Evolutionary conservation across 495 filamentous ascomycete species (phyloP), one percentile per base, ranked within the genome.

Genomic region (Neurospora sp.): DNA sequence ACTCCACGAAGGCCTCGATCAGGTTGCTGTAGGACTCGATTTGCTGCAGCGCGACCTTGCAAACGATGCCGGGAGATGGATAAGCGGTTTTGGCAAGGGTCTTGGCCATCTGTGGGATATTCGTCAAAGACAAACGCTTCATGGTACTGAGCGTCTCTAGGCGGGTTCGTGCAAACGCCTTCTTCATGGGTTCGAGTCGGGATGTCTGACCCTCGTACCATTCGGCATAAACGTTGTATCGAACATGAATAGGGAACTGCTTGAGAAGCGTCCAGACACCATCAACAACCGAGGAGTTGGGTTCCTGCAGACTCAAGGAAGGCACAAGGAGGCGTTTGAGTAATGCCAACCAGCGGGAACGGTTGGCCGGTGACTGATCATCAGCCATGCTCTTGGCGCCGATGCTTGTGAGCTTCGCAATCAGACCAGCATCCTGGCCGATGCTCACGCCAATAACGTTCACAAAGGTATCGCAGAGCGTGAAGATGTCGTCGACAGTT

Each of bases 21-120:
- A 98, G 87, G 78, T 98, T 98, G 78, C 91, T 92, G 80, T 98
- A 98, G 0, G 90, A 88, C 81, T 98, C 94, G 66, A 97, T 94
- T 77, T 97, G 94, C 40, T 86, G 88, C 72, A 98, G 87, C 12
- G 94, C 92, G 54, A 94, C 90, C 76, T 89, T 90, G 83, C 97
- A 96, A 37, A 99, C 93, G 62, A 96, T 86, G n/a, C 94, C 94
- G 4, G 96, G 96, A 16, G 91, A 94, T 8, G 92, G 89, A 74
- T 91, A 92, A 9, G 94, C 92, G 11, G 93, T 90, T 82, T 97
- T 97, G 3, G 95, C 94, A 48, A 99, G 85, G 20, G 88, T 88
- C 75, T 93, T 89, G 54, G 94, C 93, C 90, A 96, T 97, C 31
- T 88, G 86, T 37, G 89, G 88, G n/a, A 93, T 87, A 77, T 97